These are phyloP conservation scores for Cucurbita moschata DNA, from an alignment of 306 rosid genomes.

Conservation along the genomic window DNA sequence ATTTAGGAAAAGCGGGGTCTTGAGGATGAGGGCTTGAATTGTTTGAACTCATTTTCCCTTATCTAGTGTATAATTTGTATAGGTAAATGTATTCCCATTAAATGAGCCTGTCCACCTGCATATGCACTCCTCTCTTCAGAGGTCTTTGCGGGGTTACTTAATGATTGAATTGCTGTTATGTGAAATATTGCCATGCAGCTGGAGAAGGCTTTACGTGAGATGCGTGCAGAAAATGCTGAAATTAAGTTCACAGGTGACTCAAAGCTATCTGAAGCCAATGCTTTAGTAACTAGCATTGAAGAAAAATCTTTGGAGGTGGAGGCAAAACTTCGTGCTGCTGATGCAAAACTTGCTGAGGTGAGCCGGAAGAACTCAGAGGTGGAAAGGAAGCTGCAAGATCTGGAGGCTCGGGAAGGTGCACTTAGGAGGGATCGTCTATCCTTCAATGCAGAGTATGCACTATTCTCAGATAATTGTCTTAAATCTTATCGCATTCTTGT, in stretches of 20 bases:
- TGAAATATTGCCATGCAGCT: conserved; percentile 37
- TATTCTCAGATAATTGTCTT: neutral
- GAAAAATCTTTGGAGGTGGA: conserved; percentile 85
- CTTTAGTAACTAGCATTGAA: conserved; percentile 68
- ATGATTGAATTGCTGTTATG: conserved; percentile 16
- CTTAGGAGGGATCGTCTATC: conserved; percentile 61
- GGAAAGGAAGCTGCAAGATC: conserved; percentile 64
- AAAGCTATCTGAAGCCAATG: conserved; percentile 81
- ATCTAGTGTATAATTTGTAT: neutral
- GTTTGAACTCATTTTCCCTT: neutral
- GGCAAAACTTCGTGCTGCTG: conserved; percentile 67
- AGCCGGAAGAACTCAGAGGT: conserved; percentile 65
- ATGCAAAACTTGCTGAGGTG: conserved; percentile 86
- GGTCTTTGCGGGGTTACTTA: neutral
- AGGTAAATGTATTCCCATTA: neutral
- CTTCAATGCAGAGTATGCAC: conserved; percentile 58
- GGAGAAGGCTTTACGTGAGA: conserved; percentile 80
- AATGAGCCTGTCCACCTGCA: neutral
- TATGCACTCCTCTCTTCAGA: neutral
- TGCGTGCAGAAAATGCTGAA: conserved; percentile 81
- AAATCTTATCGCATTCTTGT: neutral
- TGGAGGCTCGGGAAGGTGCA: conserved; percentile 60
- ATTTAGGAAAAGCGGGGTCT: neutral
- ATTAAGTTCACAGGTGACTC: conserved; percentile 76
- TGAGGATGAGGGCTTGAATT: neutral